These are phyloP conservation scores for Delonix regia DNA, from an alignment of 306 rosid genomes.

Conservation along the genomic window DNA sequence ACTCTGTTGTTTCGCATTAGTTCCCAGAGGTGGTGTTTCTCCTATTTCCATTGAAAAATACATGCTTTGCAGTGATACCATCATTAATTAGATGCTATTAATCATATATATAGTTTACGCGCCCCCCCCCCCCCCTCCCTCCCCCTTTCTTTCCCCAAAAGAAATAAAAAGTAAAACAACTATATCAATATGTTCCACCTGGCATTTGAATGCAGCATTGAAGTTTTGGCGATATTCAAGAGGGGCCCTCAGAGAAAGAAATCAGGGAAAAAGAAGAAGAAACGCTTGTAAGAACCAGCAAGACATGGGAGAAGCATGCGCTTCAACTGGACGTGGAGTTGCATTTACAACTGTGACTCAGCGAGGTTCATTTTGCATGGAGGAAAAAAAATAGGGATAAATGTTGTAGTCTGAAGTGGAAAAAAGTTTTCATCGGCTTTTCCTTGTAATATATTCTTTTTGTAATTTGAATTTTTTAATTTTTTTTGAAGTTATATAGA, in stretches of 20 bases:
- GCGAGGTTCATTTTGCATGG: background rate
- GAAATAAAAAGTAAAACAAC: background rate
- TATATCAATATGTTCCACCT: background rate
- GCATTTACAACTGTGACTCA: background rate
- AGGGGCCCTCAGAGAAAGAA: slow-evolving; percentile 58
- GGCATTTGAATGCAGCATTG: slow-evolving; percentile 50
- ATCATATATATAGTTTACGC: background rate
- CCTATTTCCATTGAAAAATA: background rate
- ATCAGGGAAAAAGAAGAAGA: slow-evolving; percentile 62
- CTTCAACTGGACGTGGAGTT: background rate
- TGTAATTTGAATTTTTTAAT: too few species aligned
- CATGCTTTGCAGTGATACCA: background rate
- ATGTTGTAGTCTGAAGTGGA: background rate
- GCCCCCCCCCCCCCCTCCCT: slow-evolving; percentile 15
- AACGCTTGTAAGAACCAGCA: slow-evolving; percentile 30
- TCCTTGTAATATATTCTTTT: too few species aligned
- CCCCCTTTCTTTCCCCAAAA: background rate
- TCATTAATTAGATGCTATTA: background rate
- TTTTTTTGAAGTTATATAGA: too few species aligned
- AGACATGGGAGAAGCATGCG: background rate
- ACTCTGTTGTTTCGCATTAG: background rate
- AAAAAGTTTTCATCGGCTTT: slow-evolving; percentile 1
- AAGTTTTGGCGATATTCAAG: slow-evolving; percentile 75
- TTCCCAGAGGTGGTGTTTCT: background rate
- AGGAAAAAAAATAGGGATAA: background rate